Conservation (phyloP, 148 eudicot genomes). For the Simmondsia chinensis region DNA sequence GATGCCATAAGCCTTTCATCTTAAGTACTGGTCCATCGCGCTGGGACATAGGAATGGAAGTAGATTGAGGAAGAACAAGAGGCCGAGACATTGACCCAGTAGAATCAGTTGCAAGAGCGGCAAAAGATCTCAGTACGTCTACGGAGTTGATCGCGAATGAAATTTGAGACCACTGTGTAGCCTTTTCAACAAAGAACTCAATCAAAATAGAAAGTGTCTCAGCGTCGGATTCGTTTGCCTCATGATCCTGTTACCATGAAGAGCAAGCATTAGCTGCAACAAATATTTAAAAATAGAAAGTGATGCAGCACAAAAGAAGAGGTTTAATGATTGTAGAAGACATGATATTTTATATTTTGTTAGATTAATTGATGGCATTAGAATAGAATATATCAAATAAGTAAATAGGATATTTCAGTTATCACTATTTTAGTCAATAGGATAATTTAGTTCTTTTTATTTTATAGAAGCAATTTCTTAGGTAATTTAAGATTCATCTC, state of each 20-base stretch:
- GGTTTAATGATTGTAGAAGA: too few relatives aligned
- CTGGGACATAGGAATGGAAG: slow-evolving; percentile 12
- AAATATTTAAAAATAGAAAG: too few relatives aligned
- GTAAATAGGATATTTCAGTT: too few relatives aligned
- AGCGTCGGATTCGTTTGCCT: slow-evolving; percentile 55
- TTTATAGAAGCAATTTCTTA: too few relatives aligned
- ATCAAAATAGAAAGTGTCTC: slow-evolving; percentile 70
- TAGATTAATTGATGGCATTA: slow-evolving; percentile 3
- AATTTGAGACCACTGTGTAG: slow-evolving; percentile 68
- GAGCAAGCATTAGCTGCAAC: too few relatives aligned
- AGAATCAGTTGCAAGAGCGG: slow-evolving; percentile 49
- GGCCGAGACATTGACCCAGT: slow-evolving; percentile 77
- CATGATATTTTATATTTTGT: too few relatives aligned
- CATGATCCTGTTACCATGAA: slow-evolving; percentile 53
- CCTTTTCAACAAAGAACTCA: slow-evolving; percentile 79
- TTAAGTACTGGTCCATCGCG: slow-evolving; percentile 53
- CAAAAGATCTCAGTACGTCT: slow-evolving; percentile 90
- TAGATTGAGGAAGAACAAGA: slow-evolving; percentile 45
- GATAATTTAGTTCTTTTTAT: too few relatives aligned
- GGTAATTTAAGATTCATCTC: too few relatives aligned
- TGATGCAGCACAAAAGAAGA: too few relatives aligned
- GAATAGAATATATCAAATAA: slow-evolving; percentile 1
- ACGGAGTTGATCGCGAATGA: slow-evolving; percentile 49
- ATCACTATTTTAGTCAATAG: too few relatives aligned
- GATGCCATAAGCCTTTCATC: slow-evolving; percentile 89